These are phyloP conservation scores for Flaveria robusta DNA, from an alignment of 129 eudicot genomes.

Conservation along the genomic window DNA sequence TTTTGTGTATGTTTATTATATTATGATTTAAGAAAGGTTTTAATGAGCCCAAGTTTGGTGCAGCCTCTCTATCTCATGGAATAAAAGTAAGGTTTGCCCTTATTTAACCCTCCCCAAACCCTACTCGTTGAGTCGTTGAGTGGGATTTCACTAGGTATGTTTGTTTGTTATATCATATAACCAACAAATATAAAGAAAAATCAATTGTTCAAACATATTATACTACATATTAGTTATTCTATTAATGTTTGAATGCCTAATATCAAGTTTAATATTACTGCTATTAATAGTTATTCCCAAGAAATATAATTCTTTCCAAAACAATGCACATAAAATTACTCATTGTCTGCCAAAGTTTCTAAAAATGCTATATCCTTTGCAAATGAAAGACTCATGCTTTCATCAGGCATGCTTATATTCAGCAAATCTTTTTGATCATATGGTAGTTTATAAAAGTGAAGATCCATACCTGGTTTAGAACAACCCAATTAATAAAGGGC, in stretches of 20 bases:
- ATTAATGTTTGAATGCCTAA: not conserved
- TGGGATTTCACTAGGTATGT: no score
- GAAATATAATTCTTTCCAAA: not conserved
- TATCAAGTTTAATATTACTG: not conserved
- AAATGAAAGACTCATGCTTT: constrained; percentile 4
- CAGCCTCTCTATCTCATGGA: no score
- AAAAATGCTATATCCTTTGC: not conserved
- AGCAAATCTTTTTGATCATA: not conserved
- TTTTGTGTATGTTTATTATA: no score
- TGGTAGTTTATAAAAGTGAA: constrained; percentile 19
- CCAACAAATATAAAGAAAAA: no score
- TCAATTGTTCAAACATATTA: no score
- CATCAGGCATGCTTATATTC: not conserved
- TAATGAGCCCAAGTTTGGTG: no score
- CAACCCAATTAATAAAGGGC: constrained; percentile 82
- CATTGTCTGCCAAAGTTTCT: not conserved
- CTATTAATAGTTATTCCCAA: not conserved
- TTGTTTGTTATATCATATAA: no score
- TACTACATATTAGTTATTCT: not conserved
- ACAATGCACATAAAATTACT: not conserved
- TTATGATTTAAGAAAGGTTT: no score
- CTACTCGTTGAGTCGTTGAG: no score
- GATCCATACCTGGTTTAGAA: constrained; percentile 65
- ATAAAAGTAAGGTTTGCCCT: no score
- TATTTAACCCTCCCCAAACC: no score